Evolutionary conservation across 345 rosid genomes (phyloP).

Genomic region (Fremontodendron californicum): DNA sequence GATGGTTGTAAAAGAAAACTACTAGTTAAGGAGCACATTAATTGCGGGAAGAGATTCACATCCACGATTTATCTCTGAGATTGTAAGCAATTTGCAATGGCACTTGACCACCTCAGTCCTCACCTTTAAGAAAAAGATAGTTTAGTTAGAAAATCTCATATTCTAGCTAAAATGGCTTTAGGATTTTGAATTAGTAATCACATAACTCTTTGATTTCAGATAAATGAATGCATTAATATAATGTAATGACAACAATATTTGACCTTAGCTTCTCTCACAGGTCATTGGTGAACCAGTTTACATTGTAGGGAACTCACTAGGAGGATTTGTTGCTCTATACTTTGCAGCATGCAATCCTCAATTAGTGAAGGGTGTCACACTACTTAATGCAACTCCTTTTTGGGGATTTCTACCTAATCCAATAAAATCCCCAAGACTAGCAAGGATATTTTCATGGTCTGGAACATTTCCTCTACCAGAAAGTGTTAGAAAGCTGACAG

Average conservation of each 20-base stretch:
- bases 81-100: not conserved
- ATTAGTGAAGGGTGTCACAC: conserved; percentile 79
- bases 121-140: not conserved
- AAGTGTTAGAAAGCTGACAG: conserved; percentile 65
- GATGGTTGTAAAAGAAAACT: not conserved
- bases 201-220: not conserved
- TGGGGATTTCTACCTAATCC: conserved; percentile 97
- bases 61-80: not conserved
- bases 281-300: conserved; percentile 88
- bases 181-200: not conserved
- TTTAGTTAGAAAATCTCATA: not conserved
- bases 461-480: conserved; percentile 85
- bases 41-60: not conserved
- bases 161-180: not conserved
- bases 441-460: conserved; percentile 76
- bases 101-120: not conserved
- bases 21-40: not conserved
- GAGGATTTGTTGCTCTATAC: conserved; percentile 83
- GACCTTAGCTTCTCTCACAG: conserved; percentile 33
- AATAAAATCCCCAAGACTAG: conserved; percentile 56
- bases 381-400: conserved; percentile 92
- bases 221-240: not conserved
- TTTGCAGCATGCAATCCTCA: conserved; percentile 82
- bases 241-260: not conserved
- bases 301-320: conserved; percentile 85